Evolutionary conservation across 2,329 filamentous ascomycete species (phyloP).

Genomic region (Trichoderma citrinoviride): DNA sequence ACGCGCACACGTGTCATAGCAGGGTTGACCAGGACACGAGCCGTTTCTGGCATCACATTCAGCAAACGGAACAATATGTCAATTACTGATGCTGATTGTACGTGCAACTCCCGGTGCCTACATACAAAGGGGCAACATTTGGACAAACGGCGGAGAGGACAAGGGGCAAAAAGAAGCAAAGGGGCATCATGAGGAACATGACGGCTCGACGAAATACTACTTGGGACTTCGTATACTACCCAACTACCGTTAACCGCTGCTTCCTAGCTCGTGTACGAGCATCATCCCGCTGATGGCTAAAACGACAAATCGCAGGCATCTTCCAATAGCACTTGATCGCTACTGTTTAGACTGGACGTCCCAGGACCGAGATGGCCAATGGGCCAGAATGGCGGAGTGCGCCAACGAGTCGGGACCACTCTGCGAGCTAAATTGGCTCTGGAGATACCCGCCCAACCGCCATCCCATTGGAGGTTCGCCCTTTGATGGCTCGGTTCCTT

Average conservation of each 20-base stretch:
- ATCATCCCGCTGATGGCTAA: no score
- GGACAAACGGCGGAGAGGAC: no score
- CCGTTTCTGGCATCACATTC: neutral
- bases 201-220: no score
- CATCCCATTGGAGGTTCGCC: slow-evolving; percentile 12
- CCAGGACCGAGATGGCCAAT: slow-evolving; percentile 2
- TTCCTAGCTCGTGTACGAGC: no score
- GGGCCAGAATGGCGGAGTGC: slow-evolving; percentile 6
- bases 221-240: neutral
- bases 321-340: neutral
- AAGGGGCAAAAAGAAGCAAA: neutral
- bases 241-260: neutral
- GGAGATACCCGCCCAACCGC: slow-evolving; percentile 18
- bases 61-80: neutral
- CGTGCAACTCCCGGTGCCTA: no score
- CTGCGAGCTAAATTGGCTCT: slow-evolving; percentile 17
- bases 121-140: no score
- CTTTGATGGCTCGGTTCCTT: slow-evolving; percentile 3
- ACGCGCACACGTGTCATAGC: neutral
- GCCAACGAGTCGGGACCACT: slow-evolving; percentile 4
- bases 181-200: neutral
- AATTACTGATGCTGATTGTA: neutral
- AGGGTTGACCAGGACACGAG: neutral
- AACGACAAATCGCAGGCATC: neutral
- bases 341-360: slow-evolving; percentile 2